Evolutionary conservation across 2,329 filamentous ascomycete genomes (phyloP), one percentile per base, ranked within the genome.

Genomic region (Aureobasidium subglaciale): DNA sequence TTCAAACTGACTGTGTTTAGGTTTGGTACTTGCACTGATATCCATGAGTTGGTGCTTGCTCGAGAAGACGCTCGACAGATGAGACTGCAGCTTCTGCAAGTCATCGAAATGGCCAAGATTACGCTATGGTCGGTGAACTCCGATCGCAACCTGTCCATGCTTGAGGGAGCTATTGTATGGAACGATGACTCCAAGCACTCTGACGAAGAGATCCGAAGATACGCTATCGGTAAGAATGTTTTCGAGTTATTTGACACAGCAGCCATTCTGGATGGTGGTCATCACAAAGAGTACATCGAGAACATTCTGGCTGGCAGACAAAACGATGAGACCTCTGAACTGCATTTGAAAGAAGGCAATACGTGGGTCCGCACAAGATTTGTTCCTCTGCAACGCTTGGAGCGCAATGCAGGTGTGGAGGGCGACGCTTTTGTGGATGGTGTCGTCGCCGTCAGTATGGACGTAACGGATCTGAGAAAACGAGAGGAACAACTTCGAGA

Each of bases 1-100:
- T 32, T 43, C n/a, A 1, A 48, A 22, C 22, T 55, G n/a, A 32
- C 41, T 8, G 40, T 29, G 7, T 38, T 24, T 15, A 59, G 58
- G 58, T 89, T 88, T 63, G 88, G 86, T 15, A 90, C 86, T 1
- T 90, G 85, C 63, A 90, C 87, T 11, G 87, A 92, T 60, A 86
- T 90, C 16, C 84, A 91, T 64, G 86, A 90, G 59, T 77, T 83
- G 40, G 84, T 90, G 3, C 78, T 87, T 63, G 80, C 85, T 13
- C 83, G 86, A 58, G 76, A 86, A 59, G 78, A 78, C 46, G 85
- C 85, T 15, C 83, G 82, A 59, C 78, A 82, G 56, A 86, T 80
- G 16, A 78, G 83, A n/a, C 81, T 86, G 63, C 86, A 90, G 64
- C 75, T 92, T 0, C 74, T 84, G 8, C 85, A 83, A 58, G 87